Conservation (phyloP, 2,329 filamentous ascomycete genomes). For the Clonostachys chloroleuca region DNA sequence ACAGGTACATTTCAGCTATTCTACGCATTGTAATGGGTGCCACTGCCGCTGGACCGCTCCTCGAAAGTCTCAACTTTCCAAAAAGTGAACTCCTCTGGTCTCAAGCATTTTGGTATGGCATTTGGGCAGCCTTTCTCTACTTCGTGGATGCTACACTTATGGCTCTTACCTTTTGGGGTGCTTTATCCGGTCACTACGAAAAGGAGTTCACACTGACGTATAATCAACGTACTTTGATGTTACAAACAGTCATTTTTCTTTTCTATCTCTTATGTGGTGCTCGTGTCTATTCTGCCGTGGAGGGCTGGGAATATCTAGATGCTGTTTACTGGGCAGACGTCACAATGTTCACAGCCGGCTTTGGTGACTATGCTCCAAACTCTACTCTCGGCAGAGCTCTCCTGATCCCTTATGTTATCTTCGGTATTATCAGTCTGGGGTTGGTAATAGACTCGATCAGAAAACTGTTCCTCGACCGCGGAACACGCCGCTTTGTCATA, state of each 20-base stretch:
- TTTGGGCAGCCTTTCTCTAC: constrained; percentile 77
- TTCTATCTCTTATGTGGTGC: constrained; percentile 77
- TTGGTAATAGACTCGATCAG: constrained; percentile 78
- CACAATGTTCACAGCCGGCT: constrained; percentile 60
- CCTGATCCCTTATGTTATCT: constrained; percentile 77
- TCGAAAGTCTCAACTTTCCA: constrained; percentile 14
- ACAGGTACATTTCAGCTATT: constrained; percentile 53
- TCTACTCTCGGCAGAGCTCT: constrained; percentile 61
- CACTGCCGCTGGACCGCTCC: constrained; percentile 58
- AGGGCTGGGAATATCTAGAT: constrained; percentile 74
- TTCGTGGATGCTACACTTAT: constrained; percentile 74
- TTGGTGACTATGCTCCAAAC: constrained; percentile 47
- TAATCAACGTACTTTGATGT: constrained; percentile 80
- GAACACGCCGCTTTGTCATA: constrained; percentile 46
- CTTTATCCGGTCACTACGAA: constrained; percentile 63
- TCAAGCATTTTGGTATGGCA: constrained; percentile 82
- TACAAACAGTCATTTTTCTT: constrained; percentile 85
- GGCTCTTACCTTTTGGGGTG: constrained; percentile 75
- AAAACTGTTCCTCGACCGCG: constrained; percentile 56
- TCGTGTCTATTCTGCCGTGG: constrained; percentile 66
- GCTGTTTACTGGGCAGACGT: constrained; percentile 77
- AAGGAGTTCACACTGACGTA: constrained; percentile 76
- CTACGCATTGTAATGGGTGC: constrained; percentile 63
- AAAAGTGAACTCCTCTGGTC: constrained; percentile 45
- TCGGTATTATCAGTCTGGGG: constrained; percentile 81